Evolutionary conservation across 2,329 filamentous ascomycete genomes (phyloP).

Genomic region (Fusarium pilosicola): DNA sequence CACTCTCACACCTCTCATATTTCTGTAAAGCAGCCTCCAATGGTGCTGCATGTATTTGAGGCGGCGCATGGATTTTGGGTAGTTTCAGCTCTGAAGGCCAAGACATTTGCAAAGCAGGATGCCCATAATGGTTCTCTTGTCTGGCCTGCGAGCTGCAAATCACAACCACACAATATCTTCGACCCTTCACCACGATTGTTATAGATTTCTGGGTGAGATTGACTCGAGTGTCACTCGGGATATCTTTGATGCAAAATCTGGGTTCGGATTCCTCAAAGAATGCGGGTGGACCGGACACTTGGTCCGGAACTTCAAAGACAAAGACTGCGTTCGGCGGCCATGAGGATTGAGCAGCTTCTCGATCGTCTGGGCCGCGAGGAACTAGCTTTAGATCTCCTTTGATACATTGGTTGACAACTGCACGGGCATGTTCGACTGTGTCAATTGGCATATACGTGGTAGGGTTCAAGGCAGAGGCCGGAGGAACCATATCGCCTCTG

Average conservation of each 20-base stretch:
- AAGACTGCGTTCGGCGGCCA: background rate
- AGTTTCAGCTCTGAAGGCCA: background rate
- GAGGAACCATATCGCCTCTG: background rate
- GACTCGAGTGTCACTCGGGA: background rate
- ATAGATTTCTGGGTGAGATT: background rate
- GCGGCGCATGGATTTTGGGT: fast-evolving
- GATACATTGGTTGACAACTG: background rate
- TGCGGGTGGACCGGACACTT: background rate
- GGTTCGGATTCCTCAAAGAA: background rate
- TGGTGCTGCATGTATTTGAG: background rate
- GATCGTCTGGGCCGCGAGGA: background rate
- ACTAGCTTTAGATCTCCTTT: fast-evolving
- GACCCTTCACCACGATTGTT: background rate
- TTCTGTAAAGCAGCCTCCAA: background rate
- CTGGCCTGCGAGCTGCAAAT: background rate
- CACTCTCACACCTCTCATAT: background rate
- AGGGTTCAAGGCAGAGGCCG: background rate
- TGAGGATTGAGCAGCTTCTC: background rate
- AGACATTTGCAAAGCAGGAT: background rate
- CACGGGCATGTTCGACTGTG: background rate
- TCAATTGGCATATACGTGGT: background rate
- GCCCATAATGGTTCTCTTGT: background rate
- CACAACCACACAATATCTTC: background rate
- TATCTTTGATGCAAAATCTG: background rate
- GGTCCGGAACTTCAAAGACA: background rate